Evolutionary conservation across 345 rosid species (phyloP).

Genomic region (Acer campestre): DNA sequence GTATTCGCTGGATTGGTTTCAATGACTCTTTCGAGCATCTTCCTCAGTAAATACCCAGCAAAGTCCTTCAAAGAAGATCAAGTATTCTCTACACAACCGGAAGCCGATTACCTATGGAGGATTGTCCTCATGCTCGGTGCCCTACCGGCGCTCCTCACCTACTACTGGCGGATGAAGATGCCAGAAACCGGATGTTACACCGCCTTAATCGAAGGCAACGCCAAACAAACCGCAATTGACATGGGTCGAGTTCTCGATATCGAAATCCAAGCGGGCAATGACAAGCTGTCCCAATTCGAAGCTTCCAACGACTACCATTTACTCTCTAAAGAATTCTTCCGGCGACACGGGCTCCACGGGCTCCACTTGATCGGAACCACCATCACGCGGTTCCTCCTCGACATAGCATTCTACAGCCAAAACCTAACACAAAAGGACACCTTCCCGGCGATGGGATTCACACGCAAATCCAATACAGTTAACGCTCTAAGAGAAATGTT

Average conservation of each 20-base stretch:
- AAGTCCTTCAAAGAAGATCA: not conserved
- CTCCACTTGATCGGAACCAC: slow-evolving; percentile 48
- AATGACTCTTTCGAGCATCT: slow-evolving; percentile 37
- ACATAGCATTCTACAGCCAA: slow-evolving; percentile 63
- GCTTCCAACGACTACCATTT: slow-evolving; percentile 30
- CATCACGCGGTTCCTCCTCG: slow-evolving; percentile 58
- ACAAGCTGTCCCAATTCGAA: slow-evolving; percentile 28
- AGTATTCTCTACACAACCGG: slow-evolving; percentile 43
- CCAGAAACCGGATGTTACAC: slow-evolving; percentile 68
- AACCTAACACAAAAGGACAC: slow-evolving; percentile 59
- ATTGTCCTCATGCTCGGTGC: slow-evolving; percentile 61
- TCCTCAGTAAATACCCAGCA: slow-evolving; percentile 19
- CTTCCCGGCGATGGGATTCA: slow-evolving; percentile 43
- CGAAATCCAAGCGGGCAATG: slow-evolving; percentile 40
- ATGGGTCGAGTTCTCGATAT: slow-evolving; percentile 53
- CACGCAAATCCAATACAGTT: not conserved
- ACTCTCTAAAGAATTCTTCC: slow-evolving; percentile 43
- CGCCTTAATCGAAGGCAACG: slow-evolving; percentile 55
- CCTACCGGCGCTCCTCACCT: slow-evolving; percentile 50
- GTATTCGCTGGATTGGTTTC: slow-evolving; percentile 55
- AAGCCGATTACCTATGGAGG: slow-evolving; percentile 57
- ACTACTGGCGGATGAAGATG: slow-evolving; percentile 63
- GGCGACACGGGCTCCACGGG: slow-evolving; percentile 52
- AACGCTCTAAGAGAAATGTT: slow-evolving; percentile 47
- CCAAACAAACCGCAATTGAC: slow-evolving; percentile 54